These are phyloP conservation scores for Rhodamnia argentea DNA, from an alignment of 345 rosid genomes.

Conservation along the genomic window DNA sequence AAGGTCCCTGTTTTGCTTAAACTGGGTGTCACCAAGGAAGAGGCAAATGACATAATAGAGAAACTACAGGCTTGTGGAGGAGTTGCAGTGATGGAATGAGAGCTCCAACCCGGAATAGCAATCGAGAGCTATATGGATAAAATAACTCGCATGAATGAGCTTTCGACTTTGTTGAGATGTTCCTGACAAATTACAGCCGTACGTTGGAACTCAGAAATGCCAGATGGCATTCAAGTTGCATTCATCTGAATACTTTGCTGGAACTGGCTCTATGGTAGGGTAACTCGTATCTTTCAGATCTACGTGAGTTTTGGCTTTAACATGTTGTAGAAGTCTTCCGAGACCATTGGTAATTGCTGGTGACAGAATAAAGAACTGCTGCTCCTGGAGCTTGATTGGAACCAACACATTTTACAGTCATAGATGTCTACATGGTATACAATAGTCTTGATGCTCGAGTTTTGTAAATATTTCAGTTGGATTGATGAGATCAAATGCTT, in stretches of 20 bases:
- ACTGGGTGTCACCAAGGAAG: constrained; percentile 35
- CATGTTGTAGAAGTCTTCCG: not conserved
- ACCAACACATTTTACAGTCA: not conserved
- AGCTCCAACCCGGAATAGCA: not conserved
- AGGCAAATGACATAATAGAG: constrained; percentile 21
- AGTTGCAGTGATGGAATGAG: constrained; percentile 29
- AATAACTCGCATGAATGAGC: not conserved
- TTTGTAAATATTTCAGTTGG: not conserved
- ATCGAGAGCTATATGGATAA: not conserved
- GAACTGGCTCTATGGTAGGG: not conserved
- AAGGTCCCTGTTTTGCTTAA: constrained; percentile 23
- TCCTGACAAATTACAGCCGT: not conserved
- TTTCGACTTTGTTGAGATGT: not conserved
- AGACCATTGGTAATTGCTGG: not conserved
- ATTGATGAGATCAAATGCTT: not conserved
- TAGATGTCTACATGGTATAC: not conserved
- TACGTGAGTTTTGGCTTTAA: not conserved
- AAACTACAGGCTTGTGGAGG: constrained; percentile 34
- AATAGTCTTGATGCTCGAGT: not conserved
- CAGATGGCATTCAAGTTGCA: not conserved
- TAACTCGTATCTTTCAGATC: not conserved
- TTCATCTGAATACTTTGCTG: not conserved
- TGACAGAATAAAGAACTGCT: not conserved
- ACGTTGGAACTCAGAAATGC: not conserved
- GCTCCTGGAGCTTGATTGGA: not conserved